Conservation (phyloP, 2,329 filamentous ascomycete genomes). For the Tolypocladium capitatum region DNA sequence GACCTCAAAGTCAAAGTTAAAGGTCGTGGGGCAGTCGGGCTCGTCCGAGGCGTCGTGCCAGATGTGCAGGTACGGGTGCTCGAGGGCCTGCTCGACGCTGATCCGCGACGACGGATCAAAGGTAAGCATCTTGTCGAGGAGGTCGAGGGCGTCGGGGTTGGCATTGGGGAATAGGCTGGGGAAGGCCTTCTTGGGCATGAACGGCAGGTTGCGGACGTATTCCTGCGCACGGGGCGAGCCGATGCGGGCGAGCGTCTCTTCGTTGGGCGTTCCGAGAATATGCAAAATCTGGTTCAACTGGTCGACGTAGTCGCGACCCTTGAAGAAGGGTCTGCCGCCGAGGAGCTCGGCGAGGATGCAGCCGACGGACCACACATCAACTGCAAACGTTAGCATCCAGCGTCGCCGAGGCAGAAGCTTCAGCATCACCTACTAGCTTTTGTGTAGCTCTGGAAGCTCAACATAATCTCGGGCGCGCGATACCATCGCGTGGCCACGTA, state of each 20-base stretch:
- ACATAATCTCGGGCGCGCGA: conserved; percentile 91
- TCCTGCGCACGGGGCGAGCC: conserved; percentile 93
- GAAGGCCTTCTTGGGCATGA: conserved; percentile 90
- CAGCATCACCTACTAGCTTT: conserved; percentile 77
- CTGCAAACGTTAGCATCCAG: conserved; percentile 29
- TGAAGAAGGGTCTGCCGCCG: conserved; percentile 95
- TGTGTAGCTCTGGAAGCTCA: conserved; percentile 99
- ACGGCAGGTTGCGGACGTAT: conserved; percentile 92
- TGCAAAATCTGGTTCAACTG: conserved; percentile 98
- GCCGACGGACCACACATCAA: conserved; percentile 98
- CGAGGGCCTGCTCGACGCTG: conserved; percentile 84
- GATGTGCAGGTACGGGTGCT: conserved; percentile 92
- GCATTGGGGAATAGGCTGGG: conserved; percentile 79
- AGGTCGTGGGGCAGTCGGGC: conserved; percentile 81
- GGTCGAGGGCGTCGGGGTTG: conserved; percentile 89
- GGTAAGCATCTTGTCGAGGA: conserved; percentile 92
- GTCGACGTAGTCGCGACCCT: conserved; percentile 97
- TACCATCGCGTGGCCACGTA: conserved; percentile 98
- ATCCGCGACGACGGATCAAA: conserved; percentile 93
- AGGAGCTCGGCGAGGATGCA: conserved; percentile 95
- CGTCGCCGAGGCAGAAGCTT: not conserved
- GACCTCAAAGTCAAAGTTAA: conserved; percentile 98
- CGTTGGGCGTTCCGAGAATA: conserved; percentile 91
- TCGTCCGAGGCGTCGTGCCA: conserved; percentile 98
- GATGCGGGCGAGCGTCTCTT: conserved; percentile 86